Base-by-base conservation (phyloP, 768 basidiomycete genomes). In the Termitomyces sp. region DNA sequence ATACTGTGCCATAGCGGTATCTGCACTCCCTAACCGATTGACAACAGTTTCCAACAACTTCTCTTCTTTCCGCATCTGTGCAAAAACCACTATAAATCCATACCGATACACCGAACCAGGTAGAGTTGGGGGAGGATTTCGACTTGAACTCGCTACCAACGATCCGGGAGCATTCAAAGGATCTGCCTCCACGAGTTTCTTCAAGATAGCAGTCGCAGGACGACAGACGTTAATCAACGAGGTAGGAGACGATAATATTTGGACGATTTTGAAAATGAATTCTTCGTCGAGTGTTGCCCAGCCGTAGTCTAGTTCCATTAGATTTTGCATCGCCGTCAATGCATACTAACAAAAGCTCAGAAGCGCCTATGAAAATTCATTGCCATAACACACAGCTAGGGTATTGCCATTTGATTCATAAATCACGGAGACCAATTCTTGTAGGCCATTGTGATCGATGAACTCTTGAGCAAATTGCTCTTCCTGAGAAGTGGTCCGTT, bases 151-250 rank as follows among this genome's bases (percentile, higher is more conserved):
- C 12, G 85, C 78, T 40, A 77, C 59, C 46, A 81, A 67, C 2
- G 82, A 76, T 17, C 84, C 85, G 1, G 89, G 83, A 17, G 84
- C 82, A 58, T 75, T 85, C 62, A 79, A 73, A 17, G 92, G 88
- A 64, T 92, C 90, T 9, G 92, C 92, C 69, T 94, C 92, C 14
- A 94, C 92, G 21, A 96, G 82, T 61, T 88, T 89, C 73, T 92
- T 92, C 60, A 95, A 78, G 54, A 96, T 95, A 34, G 90, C 86
- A 42, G 91, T 94, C 1, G 93, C 94, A 34, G 94, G 95, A 5
- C 93, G 87, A 64, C 90, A 92, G 57, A 95, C 91, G 59, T 97
- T 97, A 76, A 95, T 86, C 17, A 87, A 80, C 11, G 89, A 89
- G 38, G 81, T 77, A 0, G 87, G 77, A 0, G 90, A 89, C 0